Evolutionary conservation across 352 stramenopile genomes (phyloP), one percentile per base, ranked within the genome.

Genomic region (Phytophthora litchii): DNA sequence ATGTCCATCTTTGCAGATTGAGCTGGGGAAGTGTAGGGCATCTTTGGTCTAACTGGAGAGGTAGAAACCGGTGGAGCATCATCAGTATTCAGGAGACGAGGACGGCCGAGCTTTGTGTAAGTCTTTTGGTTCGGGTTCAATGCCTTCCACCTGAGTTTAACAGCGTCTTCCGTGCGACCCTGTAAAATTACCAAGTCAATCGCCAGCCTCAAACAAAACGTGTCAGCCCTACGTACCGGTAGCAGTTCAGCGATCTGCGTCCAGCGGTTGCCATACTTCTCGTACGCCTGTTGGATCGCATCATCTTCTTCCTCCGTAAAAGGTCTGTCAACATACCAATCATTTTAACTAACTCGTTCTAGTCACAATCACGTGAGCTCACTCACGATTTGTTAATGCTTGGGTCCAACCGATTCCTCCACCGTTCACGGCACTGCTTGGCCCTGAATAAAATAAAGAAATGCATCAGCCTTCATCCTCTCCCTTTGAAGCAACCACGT

Each of bases 401-500:
- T 12, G 96, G 96, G 70, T 98, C 94, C 51, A 99, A 70, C 56
- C 98, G 95, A 71, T 99, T 99, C 38, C 97, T 79, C 89, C 95
- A 99, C 31, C 96, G 94, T 64, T 99, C 95, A 19, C 96, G 88
- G 55, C 96, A 99, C 66, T 98, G 96, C 67, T 99, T 99, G 0
- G 87, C 83, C 12, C 83, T 94, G 46, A 41, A 34, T 20, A 32
- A 43, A 13, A 43, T 4, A 31, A 40, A 16, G 20, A 54, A 12
- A 36, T 16, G 47, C 23, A 17, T 36, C 12, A 5, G 23, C 10
- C 29, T n/a, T 34, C n/a, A 49, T 8, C n/a, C n/a, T 38, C 3
- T 1, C 16, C 13, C 14, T 36, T 35, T 41, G 1, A n/a, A 38
- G 12, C 31, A 23, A 1, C 0, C 12, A 77, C 76, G 45, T 45